Percentiles rank a stretch among this genome's conserved stretches.
Evolutionary conservation across 2,329 filamentous ascomycete species (phyloP).

Genomic region (Bipolaris oryzae): DNA sequence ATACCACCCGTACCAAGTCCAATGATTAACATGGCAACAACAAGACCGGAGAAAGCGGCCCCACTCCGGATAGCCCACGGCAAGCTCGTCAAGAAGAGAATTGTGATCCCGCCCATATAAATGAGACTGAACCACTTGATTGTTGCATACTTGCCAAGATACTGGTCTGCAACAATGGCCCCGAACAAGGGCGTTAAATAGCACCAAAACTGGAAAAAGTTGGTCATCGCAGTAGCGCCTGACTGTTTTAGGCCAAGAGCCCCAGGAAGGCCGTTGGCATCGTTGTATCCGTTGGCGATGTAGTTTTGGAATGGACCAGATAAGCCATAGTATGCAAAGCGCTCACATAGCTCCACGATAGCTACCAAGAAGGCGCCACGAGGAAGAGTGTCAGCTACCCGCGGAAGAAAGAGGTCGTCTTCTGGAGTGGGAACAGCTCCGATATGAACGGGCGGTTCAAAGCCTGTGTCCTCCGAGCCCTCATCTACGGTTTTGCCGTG

Average conservation of each 20-base stretch:
- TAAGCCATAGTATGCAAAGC: constrained; percentile 55
- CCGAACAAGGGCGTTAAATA: constrained; percentile 56
- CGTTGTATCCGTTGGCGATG: constrained; percentile 51
- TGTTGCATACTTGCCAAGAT: constrained; percentile 71
- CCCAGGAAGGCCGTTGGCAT: constrained; percentile 50
- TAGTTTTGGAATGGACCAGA: constrained; percentile 59
- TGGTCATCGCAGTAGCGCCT: constrained; percentile 53
- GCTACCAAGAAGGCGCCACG: constrained; percentile 55
- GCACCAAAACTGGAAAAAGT: constrained; percentile 58
- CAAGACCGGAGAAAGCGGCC: constrained; percentile 66
- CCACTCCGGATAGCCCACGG: constrained; percentile 67
- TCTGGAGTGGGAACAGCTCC: constrained; percentile 35
- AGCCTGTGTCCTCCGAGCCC: not conserved
- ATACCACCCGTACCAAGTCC: constrained; percentile 80
- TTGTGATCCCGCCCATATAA: constrained; percentile 69
- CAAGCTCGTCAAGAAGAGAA: constrained; percentile 69
- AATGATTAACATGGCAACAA: constrained; percentile 69
- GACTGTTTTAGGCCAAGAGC: constrained; percentile 51
- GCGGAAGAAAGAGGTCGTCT: constrained; percentile 35
- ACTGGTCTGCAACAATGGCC: constrained; percentile 67
- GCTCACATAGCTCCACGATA: constrained; percentile 57
- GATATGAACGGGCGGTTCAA: constrained; percentile 19
- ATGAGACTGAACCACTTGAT: constrained; percentile 69
- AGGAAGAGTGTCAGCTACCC: constrained; percentile 54
- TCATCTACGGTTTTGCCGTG: constrained; percentile 20